Evolutionary conservation across 345 rosid genomes (phyloP).

Genomic region (Arabidopsis thaliana): TAIR10.1 NC_003074.8:2192501-2193000

Average conservation of each 20-base stretch:
- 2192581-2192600: slow-evolving; percentile 19
- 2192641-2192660: slow-evolving; percentile 19
- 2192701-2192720: no score
- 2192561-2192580: slow-evolving; percentile 25
- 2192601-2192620: slow-evolving; percentile 21
- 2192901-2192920: slow-evolving; percentile 36
- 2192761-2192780: slow-evolving; percentile 27
- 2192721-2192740: neutral
- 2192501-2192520: neutral
- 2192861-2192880: slow-evolving; percentile 47
- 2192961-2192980: slow-evolving; percentile 17
- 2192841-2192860: slow-evolving; percentile 13
- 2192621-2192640: slow-evolving; percentile 29
- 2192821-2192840: neutral
- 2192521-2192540: slow-evolving; percentile 20
- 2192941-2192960: slow-evolving; percentile 29
- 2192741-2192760: neutral
- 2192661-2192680: slow-evolving; percentile 18
- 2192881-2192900: slow-evolving; percentile 48
- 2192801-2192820: slow-evolving; percentile 12
- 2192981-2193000: slow-evolving; percentile 4
- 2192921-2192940: slow-evolving; percentile 37
- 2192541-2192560: slow-evolving; percentile 16
- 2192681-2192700: neutral
- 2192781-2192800: slow-evolving; percentile 4